Percentiles rank a stretch among this genome's conserved stretches.
These are phyloP conservation scores for Oryza meridionalis DNA, from an alignment of 176 grass and related monocot species.

Conservation along the genomic window DNA sequence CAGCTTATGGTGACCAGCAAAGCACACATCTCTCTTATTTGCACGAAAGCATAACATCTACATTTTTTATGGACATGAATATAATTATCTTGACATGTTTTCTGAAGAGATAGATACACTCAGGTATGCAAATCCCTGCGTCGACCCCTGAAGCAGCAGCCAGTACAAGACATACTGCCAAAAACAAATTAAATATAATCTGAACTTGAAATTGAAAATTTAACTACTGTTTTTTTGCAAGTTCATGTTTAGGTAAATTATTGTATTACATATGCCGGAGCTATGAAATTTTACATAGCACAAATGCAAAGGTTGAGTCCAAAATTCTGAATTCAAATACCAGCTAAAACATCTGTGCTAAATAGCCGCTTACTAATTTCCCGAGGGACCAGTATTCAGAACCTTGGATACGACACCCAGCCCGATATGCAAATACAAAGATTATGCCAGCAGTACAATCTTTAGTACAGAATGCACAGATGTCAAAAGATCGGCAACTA, in stretches of 20 bases:
- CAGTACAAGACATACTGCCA: not conserved
- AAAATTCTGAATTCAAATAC: not conserved
- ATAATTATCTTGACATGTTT: not conserved
- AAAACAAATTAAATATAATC: not conserved
- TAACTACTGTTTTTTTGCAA: not conserved
- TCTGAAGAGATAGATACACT: not conserved
- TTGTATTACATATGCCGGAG: not conserved
- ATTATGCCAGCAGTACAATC: not conserved
- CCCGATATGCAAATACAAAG: not conserved
- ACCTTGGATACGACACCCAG: not conserved
- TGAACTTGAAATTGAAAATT: not conserved
- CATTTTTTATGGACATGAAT: not conserved
- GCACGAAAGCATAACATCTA: not conserved
- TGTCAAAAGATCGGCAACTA: not conserved
- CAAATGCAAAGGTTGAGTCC: not conserved
- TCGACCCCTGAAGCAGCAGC: not conserved
- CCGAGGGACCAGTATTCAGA: not conserved
- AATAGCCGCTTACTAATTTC: not conserved
- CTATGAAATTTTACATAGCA: not conserved
- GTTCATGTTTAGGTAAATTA: not conserved
- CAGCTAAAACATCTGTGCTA: too few species aligned
- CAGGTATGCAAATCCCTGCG: not conserved
- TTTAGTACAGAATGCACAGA: not conserved
- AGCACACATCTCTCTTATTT: not conserved
- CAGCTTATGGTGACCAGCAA: not conserved